These are phyloP conservation scores for Aphanomyces astaci DNA, from an alignment of 352 stramenopile species.

Conservation along the genomic window DNA sequence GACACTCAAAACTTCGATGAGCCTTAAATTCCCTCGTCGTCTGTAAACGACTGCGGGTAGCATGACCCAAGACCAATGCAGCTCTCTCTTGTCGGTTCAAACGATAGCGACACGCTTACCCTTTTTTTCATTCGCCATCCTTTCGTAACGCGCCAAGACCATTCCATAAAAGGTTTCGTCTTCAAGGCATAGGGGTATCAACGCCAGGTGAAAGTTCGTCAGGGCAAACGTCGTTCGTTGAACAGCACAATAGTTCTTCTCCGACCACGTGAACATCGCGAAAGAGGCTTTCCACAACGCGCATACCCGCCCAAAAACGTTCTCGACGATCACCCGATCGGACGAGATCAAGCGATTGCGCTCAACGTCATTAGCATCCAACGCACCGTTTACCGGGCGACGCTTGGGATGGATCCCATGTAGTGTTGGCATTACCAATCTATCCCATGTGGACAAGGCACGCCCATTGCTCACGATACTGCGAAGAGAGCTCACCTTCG, in stretches of 20 bases:
- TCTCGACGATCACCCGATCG: neutral
- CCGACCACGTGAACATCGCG: neutral
- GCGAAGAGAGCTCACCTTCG: no score
- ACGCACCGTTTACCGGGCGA: no score
- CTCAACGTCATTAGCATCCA: neutral
- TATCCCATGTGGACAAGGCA: no score
- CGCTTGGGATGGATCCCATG: no score
- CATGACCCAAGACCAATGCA: no score
- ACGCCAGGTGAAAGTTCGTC: neutral
- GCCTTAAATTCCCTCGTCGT: constrained; percentile 2
- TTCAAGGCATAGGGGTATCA: neutral
- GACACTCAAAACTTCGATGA: neutral
- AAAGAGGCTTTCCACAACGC: neutral
- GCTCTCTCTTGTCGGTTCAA: no score
- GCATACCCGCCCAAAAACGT: neutral
- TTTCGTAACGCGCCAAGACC: neutral
- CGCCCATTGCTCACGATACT: no score
- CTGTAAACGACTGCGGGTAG: no score
- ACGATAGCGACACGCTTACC: no score
- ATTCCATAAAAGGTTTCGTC: neutral
- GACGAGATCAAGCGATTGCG: neutral
- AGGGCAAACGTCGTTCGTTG: neutral
- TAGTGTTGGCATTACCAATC: no score
- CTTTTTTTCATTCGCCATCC: neutral
- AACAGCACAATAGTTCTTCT: neutral